Conservation (phyloP, 371 early-diverging fungal genomes). For the Mortierella polycephala region DNA sequence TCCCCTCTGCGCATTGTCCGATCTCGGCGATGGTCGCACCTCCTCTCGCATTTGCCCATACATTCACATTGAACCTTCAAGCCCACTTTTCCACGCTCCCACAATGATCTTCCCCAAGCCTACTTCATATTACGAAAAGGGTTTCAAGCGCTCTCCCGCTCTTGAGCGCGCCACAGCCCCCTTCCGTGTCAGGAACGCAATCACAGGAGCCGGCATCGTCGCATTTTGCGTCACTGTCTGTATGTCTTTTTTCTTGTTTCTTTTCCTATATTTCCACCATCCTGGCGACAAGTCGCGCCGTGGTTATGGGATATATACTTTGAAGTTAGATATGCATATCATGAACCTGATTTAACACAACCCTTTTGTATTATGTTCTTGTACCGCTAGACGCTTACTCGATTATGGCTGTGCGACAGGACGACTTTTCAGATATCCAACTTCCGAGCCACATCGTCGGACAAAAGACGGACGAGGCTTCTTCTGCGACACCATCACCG, state of each 20-base stretch:
- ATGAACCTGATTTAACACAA: neutral
- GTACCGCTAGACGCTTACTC: slow-evolving; percentile 41
- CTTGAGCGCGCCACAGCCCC: slow-evolving; percentile 53
- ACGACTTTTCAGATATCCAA: slow-evolving; percentile 54
- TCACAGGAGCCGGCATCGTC: slow-evolving; percentile 42
- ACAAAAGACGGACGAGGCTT: slow-evolving; percentile 23
- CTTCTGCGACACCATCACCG: slow-evolving; percentile 6
- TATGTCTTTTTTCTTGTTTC: slow-evolving; percentile 11
- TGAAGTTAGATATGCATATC: too few species aligned
- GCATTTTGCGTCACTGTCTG: slow-evolving; percentile 41
- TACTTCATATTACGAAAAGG: slow-evolving; percentile 48
- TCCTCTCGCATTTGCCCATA: too few species aligned
- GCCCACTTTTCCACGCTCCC: neutral
- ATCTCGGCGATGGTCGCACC: too few species aligned
- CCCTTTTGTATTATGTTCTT: neutral
- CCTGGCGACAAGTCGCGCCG: neutral
- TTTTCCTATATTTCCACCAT: neutral
- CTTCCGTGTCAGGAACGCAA: slow-evolving; percentile 47
- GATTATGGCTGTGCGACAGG: slow-evolving; percentile 51
- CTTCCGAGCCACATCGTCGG: slow-evolving; percentile 37
- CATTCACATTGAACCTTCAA: too few species aligned
- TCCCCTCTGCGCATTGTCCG: too few species aligned
- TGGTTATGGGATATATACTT: neutral
- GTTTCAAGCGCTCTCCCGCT: slow-evolving; percentile 52
- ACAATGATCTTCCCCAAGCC: slow-evolving; percentile 54